Evolutionary conservation across 1,139 yeast species (phyloP).

Genomic region (Oligophagozyma castellii): DNA sequence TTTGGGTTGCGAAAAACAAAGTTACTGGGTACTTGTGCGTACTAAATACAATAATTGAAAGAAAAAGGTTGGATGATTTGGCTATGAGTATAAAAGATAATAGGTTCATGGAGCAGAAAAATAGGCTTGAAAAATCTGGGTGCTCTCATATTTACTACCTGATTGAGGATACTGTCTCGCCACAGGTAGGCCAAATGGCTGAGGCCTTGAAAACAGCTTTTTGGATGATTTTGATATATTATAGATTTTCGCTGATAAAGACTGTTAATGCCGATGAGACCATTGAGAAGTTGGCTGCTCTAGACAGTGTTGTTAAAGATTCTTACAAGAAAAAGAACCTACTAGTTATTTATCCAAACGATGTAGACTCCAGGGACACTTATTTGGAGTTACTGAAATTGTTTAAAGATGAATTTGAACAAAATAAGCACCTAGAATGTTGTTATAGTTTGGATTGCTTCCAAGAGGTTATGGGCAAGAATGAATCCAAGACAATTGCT

Average conservation of each 20-base stretch:
- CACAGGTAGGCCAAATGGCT: conserved; percentile 33
- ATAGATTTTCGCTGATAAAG: conserved; percentile 53
- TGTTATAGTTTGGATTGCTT: conserved; percentile 57
- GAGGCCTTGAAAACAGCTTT: conserved; percentile 69
- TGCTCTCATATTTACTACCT: conserved; percentile 58
- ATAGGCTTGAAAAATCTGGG: conserved; percentile 55
- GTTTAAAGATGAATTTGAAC: conserved; percentile 34
- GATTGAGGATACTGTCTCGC: conserved; percentile 61
- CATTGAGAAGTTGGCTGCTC: conserved; percentile 41
- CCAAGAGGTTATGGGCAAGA: conserved; percentile 57
- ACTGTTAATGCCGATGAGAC: conserved; percentile 70
- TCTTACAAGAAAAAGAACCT: conserved; percentile 27
- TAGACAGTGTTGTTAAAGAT: conserved; percentile 39
- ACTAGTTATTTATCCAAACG: conserved; percentile 37
- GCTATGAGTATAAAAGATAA: conserved; percentile 77
- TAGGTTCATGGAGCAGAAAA: conserved; percentile 74
- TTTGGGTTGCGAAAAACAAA: conserved; percentile 74
- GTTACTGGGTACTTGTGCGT: conserved; percentile 49
- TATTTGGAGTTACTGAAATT: conserved; percentile 30
- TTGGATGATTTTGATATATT: conserved; percentile 53
- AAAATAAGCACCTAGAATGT: conserved; percentile 30
- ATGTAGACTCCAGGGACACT: conserved; percentile 39
- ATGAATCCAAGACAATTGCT: conserved; percentile 54
- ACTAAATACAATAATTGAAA: conserved; percentile 68
- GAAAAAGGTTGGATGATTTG: conserved; percentile 82